Evolutionary conservation across 495 filamentous ascomycete species (phyloP).

Genomic region (Aspergillus incahuasiensis): DNA sequence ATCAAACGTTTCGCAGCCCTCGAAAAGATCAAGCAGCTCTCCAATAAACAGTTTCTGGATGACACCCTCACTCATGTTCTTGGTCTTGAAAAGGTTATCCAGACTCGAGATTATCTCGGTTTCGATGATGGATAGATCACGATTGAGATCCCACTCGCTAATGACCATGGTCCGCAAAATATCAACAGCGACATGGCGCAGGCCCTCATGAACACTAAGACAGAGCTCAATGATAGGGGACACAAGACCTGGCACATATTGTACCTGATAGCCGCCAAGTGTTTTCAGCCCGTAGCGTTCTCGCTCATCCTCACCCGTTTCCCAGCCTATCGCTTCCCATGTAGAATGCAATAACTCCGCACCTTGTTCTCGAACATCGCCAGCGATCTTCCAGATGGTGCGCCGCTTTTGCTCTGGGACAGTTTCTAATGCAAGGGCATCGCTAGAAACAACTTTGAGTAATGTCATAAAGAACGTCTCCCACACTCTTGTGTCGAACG

Average conservation of each 20-base stretch:
- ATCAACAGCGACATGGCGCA: constrained; percentile 85
- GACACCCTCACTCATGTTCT: constrained; percentile 80
- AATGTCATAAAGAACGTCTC: constrained; percentile 86
- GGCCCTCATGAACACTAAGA: constrained; percentile 87
- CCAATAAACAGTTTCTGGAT: constrained; percentile 88
- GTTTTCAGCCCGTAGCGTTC: constrained; percentile 71
- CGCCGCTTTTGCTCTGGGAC: constrained; percentile 95
- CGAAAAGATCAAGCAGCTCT: constrained; percentile 79
- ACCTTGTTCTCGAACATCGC: constrained; percentile 89
- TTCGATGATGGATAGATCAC: constrained; percentile 87
- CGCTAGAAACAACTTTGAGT: constrained; percentile 81
- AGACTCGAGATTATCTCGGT: constrained; percentile 96
- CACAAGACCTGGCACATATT: constrained; percentile 91
- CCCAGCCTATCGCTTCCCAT: constrained; percentile 98
- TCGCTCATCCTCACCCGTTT: constrained; percentile 71
- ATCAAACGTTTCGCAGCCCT: constrained; percentile 60
- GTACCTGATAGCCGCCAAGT: constrained; percentile 95
- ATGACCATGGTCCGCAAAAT: constrained; percentile 97
- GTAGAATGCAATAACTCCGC: constrained; percentile 76
- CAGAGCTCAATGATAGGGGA: constrained; percentile 91
- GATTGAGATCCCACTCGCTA: constrained; percentile 95
- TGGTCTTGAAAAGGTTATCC: constrained; percentile 85
- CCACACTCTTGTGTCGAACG: constrained; percentile 92
- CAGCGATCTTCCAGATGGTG: constrained; percentile 98
- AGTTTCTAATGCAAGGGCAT: constrained; percentile 85